Conservation (phyloP, 2,329 filamentous ascomycete genomes). For the Drechslerella stenobrocha region DNA sequence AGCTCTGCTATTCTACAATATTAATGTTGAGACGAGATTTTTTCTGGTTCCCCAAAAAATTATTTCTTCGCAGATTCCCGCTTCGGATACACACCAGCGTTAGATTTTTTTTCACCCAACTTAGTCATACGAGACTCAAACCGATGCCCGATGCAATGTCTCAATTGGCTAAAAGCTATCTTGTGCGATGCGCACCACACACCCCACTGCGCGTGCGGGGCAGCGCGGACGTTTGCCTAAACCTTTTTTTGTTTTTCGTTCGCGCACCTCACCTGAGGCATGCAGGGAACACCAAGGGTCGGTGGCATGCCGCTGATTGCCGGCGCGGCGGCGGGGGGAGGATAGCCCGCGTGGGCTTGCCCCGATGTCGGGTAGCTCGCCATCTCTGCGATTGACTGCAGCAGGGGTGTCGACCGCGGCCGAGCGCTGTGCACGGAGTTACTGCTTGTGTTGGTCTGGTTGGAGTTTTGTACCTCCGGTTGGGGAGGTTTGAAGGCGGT, state of each 20-base stretch:
- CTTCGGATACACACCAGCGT: not conserved
- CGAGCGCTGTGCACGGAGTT: too few species aligned
- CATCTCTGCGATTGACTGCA: too few species aligned
- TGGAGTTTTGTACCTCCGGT: too few species aligned
- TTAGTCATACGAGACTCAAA: not conserved
- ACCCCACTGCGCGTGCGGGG: constrained; percentile 1
- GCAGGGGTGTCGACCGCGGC: too few species aligned
- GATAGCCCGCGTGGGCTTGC: not conserved
- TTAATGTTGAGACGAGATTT: constrained; percentile 3
- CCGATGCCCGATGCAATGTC: constrained; percentile 27
- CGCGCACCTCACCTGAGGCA: not conserved
- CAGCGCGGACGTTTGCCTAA: constrained; percentile 1
- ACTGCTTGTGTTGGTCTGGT: too few species aligned
- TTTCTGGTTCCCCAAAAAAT: constrained; percentile 13
- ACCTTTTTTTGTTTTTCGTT: not conserved
- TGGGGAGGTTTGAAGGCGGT: too few species aligned
- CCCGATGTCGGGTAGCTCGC: constrained; percentile 18
- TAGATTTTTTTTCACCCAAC: constrained; percentile 27
- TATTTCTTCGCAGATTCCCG: too few species aligned
- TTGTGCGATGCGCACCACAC: not conserved
- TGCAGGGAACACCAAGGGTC: constrained; percentile 26
- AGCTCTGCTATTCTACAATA: too few species aligned
- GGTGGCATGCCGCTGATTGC: constrained; percentile 40
- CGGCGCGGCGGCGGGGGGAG: constrained; percentile 9
- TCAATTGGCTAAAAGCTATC: constrained; percentile 31